Evolutionary conservation across 2,329 filamentous ascomycete genomes (phyloP).

Genomic region (Blumeria hordei): DNA sequence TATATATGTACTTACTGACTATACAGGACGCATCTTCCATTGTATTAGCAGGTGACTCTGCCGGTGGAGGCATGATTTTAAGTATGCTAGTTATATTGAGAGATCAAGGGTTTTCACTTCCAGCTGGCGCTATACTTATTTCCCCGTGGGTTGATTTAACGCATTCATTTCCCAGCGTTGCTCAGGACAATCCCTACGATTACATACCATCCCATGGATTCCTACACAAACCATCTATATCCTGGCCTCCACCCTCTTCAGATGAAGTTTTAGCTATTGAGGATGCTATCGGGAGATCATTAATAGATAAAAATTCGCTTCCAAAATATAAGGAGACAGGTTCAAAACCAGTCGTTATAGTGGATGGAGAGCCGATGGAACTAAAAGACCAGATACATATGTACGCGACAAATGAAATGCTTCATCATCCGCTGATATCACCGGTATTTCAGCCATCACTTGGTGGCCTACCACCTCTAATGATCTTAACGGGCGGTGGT

Average conservation of each 20-base stretch:
- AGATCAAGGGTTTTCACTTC: constrained; percentile 61
- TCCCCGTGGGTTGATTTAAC: constrained; percentile 93
- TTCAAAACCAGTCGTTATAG: constrained; percentile 25
- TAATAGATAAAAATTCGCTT: constrained; percentile 20
- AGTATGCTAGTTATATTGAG: constrained; percentile 57
- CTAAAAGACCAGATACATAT: constrained; percentile 85
- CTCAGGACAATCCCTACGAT: constrained; percentile 45
- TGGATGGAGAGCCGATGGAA: constrained; percentile 46
- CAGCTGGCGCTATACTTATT: constrained; percentile 72
- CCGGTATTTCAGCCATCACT: constrained; percentile 71
- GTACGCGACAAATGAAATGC: constrained; percentile 60
- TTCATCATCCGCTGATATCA: constrained; percentile 74
- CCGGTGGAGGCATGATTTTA: constrained; percentile 74
- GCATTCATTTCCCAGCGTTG: constrained; percentile 85
- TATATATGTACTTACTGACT: constrained; percentile 63
- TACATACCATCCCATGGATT: constrained; percentile 81
- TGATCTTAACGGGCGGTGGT: constrained; percentile 70
- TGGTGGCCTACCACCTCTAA: constrained; percentile 66
- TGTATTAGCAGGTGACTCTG: constrained; percentile 74
- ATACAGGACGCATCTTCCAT: constrained; percentile 60
- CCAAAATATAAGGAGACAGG: no score
- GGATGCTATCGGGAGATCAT: constrained; percentile 23
- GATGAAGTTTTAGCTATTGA: constrained; percentile 36
- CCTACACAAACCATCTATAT: constrained; percentile 63
- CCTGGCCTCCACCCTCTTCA: constrained; percentile 81